Evolutionary conservation across 202 grass and related monocot genomes (phyloP).

Genomic region (Eragrostis tef): DNA sequence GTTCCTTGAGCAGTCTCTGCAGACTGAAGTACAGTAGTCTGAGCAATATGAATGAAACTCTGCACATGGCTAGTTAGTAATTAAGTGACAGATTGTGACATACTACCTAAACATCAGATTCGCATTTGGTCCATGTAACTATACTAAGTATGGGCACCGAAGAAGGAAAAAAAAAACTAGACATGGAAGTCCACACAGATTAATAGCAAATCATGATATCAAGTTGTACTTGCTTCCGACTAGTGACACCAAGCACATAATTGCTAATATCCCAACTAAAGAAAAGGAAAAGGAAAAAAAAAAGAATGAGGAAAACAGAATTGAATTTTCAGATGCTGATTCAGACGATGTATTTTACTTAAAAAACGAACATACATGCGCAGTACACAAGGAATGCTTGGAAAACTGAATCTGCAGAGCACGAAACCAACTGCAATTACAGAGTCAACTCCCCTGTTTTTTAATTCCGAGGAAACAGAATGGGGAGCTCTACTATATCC

Average conservation of each 20-base stretch:
- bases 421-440: neutral
- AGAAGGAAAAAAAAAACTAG: neutral
- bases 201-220: neutral
- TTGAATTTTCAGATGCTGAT: neutral
- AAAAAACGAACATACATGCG: neutral
- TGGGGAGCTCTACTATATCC: neutral
- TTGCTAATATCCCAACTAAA: neutral
- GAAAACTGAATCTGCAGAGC: neutral
- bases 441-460: neutral
- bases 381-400: neutral
- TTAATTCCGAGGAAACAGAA: constrained; percentile 11
- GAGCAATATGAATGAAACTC: neutral
- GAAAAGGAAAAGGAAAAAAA: neutral
- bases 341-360: neutral
- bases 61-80: neutral
- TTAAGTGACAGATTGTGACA: neutral
- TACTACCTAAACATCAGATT: neutral
- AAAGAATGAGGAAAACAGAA: neutral
- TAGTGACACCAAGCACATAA: neutral
- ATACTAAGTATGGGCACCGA: neutral
- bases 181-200: neutral
- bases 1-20: neutral
- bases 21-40: neutral
- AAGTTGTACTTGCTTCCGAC: neutral
- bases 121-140: neutral